These are phyloP conservation scores for Fusarium keratoplasticum DNA, from an alignment of 2,329 filamentous ascomycete species.

Conservation along the genomic window DNA sequence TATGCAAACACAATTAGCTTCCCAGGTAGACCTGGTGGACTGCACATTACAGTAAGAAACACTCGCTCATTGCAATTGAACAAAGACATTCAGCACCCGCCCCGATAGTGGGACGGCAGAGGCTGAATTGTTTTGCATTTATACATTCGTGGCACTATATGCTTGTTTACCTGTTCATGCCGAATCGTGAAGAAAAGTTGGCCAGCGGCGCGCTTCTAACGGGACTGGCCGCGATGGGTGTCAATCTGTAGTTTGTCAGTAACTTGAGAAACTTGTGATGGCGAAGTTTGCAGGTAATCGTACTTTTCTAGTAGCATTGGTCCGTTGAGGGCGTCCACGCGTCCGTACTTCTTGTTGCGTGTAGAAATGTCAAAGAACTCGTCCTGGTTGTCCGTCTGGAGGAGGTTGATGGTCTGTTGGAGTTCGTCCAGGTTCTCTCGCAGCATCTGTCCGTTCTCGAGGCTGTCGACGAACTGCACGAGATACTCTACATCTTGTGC, in stretches of 20 bases:
- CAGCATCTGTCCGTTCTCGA: constrained; percentile 87
- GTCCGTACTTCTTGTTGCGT: constrained; percentile 91
- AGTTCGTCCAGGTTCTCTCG: constrained; percentile 92
- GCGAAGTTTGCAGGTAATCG: constrained; percentile 34
- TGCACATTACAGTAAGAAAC: constrained; percentile 28
- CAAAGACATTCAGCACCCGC: neutral
- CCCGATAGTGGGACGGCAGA: neutral
- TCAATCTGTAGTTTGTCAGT: constrained; percentile 64
- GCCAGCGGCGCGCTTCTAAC: constrained; percentile 73
- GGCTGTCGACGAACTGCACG: constrained; percentile 84
- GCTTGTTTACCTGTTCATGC: constrained; percentile 61
- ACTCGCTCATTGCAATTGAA: constrained; percentile 15
- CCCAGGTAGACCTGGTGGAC: constrained; percentile 20
- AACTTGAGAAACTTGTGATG: neutral
- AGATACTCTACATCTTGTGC: constrained; percentile 87
- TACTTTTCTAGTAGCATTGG: constrained; percentile 93
- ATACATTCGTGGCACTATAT: constrained; percentile 8
- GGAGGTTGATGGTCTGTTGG: constrained; percentile 89
- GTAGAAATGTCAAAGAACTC: constrained; percentile 95
- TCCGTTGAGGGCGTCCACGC: constrained; percentile 91
- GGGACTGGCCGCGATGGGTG: constrained; percentile 69
- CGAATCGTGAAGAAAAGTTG: constrained; percentile 81
- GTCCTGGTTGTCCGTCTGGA: constrained; percentile 90
- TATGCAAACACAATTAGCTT: constrained; percentile 19
- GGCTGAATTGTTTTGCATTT: constrained; percentile 2